Conservation (phyloP, 129 eudicot species). For the Helianthus tuberosus region DNA sequence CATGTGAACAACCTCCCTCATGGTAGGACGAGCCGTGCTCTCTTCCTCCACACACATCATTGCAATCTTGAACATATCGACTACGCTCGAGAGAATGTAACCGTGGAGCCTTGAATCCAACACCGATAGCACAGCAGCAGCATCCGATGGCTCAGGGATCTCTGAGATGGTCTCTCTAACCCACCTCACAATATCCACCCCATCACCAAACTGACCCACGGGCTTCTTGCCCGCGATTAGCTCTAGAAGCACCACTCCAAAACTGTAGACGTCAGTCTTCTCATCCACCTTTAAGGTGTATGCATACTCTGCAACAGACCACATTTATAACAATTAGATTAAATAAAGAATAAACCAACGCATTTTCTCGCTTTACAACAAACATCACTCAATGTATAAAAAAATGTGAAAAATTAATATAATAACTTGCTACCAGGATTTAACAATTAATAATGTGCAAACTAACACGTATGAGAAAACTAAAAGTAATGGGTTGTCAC, state of each 20-base stretch:
- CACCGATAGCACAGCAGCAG: slow-evolving; percentile 68
- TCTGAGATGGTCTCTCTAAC: slow-evolving; percentile 60
- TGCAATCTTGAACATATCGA: slow-evolving; percentile 76
- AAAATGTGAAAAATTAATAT: no score
- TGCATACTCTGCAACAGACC: slow-evolving; percentile 61
- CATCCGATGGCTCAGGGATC: slow-evolving; percentile 57
- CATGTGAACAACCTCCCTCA: slow-evolving; percentile 96
- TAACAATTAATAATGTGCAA: no score
- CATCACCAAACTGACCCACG: slow-evolving; percentile 91
- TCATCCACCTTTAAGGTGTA: slow-evolving; percentile 88
- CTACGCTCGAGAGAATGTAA: slow-evolving; percentile 52
- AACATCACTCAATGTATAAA: no score
- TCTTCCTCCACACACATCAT: slow-evolving; percentile 97
- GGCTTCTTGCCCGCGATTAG: slow-evolving; percentile 78
- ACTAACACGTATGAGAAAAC: no score
- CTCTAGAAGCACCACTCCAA: slow-evolving; percentile 91
- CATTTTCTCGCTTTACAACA: no score
- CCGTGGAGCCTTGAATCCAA: slow-evolving; percentile 73
- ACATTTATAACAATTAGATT: no score
- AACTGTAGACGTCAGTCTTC: slow-evolving; percentile 93
- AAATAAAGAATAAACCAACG: background rate
- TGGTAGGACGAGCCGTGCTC: slow-evolving; percentile 70
- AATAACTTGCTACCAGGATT: no score
- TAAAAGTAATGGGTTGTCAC: no score
- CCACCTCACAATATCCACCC: slow-evolving; percentile 94